These are phyloP conservation scores for Tulasnella sp. DNA, from an alignment of 768 basidiomycete species.

Conservation along the genomic window DNA sequence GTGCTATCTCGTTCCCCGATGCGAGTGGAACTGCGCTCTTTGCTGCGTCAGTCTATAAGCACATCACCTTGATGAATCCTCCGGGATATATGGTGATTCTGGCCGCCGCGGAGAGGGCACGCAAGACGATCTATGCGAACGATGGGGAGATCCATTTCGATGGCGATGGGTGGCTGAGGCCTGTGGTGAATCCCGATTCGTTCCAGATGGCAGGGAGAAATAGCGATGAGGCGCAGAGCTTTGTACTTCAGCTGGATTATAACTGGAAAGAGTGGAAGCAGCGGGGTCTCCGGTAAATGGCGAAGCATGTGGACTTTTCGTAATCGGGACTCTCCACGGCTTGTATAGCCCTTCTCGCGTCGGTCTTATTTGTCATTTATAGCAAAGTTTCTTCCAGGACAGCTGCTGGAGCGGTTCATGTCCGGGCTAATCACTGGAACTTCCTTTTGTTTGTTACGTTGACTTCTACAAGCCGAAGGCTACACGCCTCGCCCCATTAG, in stretches of 20 bases:
- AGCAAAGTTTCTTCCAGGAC: too few species aligned
- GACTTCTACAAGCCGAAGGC: too few species aligned
- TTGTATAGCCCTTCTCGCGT: too few species aligned
- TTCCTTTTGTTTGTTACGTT: too few species aligned
- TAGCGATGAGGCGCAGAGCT: constrained; percentile 26
- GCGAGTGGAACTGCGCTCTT: constrained; percentile 22
- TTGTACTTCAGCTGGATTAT: constrained; percentile 26
- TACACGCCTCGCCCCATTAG: too few species aligned
- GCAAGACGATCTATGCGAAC: constrained; percentile 5
- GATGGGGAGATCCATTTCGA: constrained; percentile 14
- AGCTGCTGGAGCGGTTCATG: too few species aligned
- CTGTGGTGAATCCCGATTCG: constrained; percentile 22
- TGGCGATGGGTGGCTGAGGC: constrained; percentile 12
- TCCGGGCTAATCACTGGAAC: too few species aligned
- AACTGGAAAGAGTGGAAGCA: constrained; percentile 22
- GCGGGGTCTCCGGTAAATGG: too few species aligned
- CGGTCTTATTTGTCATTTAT: too few species aligned
- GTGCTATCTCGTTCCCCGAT: constrained; percentile 17
- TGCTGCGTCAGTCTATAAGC: constrained; percentile 21
- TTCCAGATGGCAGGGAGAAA: constrained; percentile 19
- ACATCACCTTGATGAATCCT: constrained; percentile 15
- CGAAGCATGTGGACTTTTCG: too few species aligned
- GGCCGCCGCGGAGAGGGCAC: neutral
- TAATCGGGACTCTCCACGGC: too few species aligned
- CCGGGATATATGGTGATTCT: neutral